Evolutionary conservation across 192 early-diverging fungal genomes (phyloP), one percentile per base, ranked within the genome.

Genomic region (Backusella parvicylindrica): DNA sequence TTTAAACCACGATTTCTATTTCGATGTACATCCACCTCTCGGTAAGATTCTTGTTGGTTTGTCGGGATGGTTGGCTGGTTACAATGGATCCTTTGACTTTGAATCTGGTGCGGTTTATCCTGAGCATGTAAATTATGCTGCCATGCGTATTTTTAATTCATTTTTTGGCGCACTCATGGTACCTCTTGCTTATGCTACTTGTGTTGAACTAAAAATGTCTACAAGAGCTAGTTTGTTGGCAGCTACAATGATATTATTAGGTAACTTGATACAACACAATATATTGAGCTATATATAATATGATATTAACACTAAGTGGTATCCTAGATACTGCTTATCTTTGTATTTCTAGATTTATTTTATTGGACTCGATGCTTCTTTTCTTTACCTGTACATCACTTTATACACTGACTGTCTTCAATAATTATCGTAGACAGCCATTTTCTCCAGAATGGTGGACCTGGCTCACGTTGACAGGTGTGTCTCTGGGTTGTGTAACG

Each of bases 1-100:
- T 84, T 79, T 99, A 64, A 97, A 99, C 70, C 82, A 87, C 26
- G 93, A 93, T 37, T 99, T 98, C 77, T 99, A 98, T 79, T 96
- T 96, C 76, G 98, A 99, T 84, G 97, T 99, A 1, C 98, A 99
- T 80, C 98, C 98, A 33, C 97, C 98, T 6, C 83, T 98, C 72
- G 97, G 97, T 64, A 99, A 99, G 86, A 98, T 98, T 87, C 85
- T 99, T 28, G 89, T 96, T 33, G 97, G 91, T 3, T 80, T 98
- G n/a, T 88, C 96, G 4, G 98, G 94, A 65, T 71, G 88, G 0
- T 68, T 99, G 40, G 92, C 89, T 11, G 93, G 95, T 0, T 98
- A 93, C 77, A 88, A 98, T 81, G 97, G 96, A 2, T 81, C 85
- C 1, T 98, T 97, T 77, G 86, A 84, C 7, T 99, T 98, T 75